Base-by-base conservation (phyloP, 495 filamentous ascomycete genomes). In the Lepraria neglecta region DNA sequence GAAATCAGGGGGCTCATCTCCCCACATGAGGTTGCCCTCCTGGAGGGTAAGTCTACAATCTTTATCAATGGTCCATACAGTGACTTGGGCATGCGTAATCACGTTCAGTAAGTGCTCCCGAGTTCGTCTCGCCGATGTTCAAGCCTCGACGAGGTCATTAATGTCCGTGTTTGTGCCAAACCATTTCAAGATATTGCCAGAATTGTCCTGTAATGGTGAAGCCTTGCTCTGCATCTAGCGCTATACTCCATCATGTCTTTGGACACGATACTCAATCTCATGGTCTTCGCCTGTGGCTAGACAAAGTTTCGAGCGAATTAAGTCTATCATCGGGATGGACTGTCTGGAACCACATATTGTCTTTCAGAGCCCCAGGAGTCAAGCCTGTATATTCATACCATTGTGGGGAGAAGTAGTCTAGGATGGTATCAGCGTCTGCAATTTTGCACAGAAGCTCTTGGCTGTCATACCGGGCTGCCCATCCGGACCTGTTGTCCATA, bases 321-420 rank as follows among this genome's bases (percentile, higher is more conserved):
- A 73, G 47, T 69, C 87, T 71, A 64, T 90, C 87, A 28, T 88
- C 78, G 21, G 74, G 70, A 70, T 82, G 80, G 65, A 81, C 3
- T 71, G 69, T 73, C 76, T 77, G 12, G 72, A 73, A 61, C 74
- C 62, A 27, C 48, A 52, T 14, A 21, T 19, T n/a, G 51, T 33
- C 12, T 78, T 80, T 33, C 17, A 75, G 78, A 12, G 82, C 66
- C 59, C 86, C 79, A 40, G 71, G 69, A 0, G 81, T 77, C 38
- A 87, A 67, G 2, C 87, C 86, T 1, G 87, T 90, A 66, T 86
- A 89, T 52, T 81, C 78, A 59, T 87, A 89, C 85, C 87, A 90
- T 28, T 83, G 71, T 44, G 79, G 77, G 28, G 83, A 85, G 66
- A 81, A 89, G 71, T 85, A 89, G 65, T 89, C 87, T 61, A 31